phyloP scores from a whole-genome alignment of 192 early-diverging fungal species.

The Backusella morwellensis region DNA sequence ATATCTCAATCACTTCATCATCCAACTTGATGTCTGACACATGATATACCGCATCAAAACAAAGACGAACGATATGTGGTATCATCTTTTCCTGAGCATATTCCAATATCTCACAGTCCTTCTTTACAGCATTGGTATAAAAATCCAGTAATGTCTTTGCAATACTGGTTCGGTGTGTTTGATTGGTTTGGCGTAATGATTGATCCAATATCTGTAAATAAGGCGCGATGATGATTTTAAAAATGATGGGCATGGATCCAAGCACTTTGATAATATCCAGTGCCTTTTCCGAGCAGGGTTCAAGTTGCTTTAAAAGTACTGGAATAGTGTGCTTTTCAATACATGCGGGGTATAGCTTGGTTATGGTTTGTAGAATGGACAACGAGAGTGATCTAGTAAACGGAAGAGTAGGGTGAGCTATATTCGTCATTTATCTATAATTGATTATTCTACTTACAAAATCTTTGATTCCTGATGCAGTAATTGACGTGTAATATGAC shows the following conservation, averaged over 20 bases:
- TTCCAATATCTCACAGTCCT: neutral
- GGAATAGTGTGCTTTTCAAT: slow-evolving; percentile 14
- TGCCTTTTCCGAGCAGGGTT: neutral
- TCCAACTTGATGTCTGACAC: neutral
- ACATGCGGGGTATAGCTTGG: slow-evolving; percentile 3
- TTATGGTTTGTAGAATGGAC: slow-evolving; percentile 3
- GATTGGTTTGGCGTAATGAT: neutral
- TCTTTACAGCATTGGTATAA: neutral
- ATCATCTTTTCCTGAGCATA: neutral
- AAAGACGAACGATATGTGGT: neutral
- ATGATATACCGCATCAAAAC: neutral
- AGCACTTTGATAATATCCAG: neutral
- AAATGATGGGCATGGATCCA: neutral
- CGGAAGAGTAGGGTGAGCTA: neutral
- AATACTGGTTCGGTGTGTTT: neutral
- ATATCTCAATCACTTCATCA: neutral
- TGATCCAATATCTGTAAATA: slow-evolving; percentile 13
- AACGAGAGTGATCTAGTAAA: neutral
- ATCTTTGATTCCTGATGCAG: neutral
- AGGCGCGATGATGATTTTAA: slow-evolving; percentile 2
- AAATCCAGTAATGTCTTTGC: slow-evolving; percentile 5
- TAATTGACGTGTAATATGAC: neutral
- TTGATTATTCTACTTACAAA: neutral
- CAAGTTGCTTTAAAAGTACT: neutral
- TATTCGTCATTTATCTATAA: neutral